These are phyloP conservation scores for Triticum monococcum DNA, from an alignment of 176 grass and related monocot species.

Conservation along the genomic window DNA sequence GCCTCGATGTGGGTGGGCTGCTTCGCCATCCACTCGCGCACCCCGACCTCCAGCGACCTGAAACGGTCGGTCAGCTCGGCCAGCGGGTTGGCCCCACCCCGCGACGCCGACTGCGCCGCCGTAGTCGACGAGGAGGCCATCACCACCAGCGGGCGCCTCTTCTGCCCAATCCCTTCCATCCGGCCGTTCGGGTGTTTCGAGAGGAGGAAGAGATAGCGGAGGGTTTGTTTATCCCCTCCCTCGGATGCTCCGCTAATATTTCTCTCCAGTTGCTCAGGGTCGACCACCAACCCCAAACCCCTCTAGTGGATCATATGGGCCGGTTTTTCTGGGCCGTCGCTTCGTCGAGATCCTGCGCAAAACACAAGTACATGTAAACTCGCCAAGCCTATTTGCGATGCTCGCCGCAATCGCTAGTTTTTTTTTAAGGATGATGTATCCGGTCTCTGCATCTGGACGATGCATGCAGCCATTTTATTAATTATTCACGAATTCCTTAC, in stretches of 20 bases:
- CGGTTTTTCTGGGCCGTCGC: conserved; percentile 8
- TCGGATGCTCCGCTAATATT: conserved; percentile 31
- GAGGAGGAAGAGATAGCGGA: neutral
- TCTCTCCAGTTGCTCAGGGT: neutral
- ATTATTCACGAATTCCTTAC: too few relatives aligned
- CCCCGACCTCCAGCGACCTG: conserved; percentile 54
- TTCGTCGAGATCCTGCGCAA: neutral
- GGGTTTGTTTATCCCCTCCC: conserved; percentile 30
- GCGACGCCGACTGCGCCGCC: conserved; percentile 28
- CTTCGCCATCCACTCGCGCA: conserved; percentile 70
- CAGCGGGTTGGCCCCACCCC: conserved; percentile 53
- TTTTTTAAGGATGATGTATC: too few relatives aligned
- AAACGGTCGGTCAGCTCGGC: conserved; percentile 49
- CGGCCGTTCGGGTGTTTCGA: neutral
- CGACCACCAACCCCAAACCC: conserved; percentile 9
- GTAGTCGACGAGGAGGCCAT: conserved; percentile 32
- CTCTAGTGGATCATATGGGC: conserved; percentile 36
- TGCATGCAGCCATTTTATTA: too few relatives aligned
- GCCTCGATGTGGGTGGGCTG: conserved; percentile 82
- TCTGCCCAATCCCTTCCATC: conserved; percentile 46
- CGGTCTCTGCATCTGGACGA: too few relatives aligned
- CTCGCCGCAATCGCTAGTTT: too few relatives aligned
- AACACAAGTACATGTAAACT: too few relatives aligned
- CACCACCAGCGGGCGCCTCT: conserved; percentile 46
- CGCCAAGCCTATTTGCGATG: too few relatives aligned